Conservation (phyloP, 148 eudicot genomes). For the Spergularia bocconei region DNA sequence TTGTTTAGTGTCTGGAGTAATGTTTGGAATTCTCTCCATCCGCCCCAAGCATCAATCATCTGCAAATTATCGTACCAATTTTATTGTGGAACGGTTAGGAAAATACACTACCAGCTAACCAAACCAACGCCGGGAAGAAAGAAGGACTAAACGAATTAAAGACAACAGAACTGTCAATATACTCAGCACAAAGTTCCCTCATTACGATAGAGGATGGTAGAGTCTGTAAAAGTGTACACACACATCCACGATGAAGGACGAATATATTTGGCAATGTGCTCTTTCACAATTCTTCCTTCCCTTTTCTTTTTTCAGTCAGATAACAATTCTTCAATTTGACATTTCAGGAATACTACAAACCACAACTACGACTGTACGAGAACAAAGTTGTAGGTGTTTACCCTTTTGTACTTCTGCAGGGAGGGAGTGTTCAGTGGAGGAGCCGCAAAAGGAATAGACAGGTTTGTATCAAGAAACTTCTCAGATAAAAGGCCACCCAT, state of each 20-base stretch:
- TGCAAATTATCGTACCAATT: conserved; percentile 20
- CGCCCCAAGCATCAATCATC: conserved; percentile 99
- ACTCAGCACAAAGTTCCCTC: too few species aligned
- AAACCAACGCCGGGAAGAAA: too few species aligned
- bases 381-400: conserved; percentile 25
- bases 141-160: too few species aligned
- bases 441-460: conserved; percentile 90
- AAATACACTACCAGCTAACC: too few species aligned
- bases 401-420: conserved; percentile 98
- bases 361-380: background rate
- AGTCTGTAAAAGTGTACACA: too few species aligned
- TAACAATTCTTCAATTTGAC: background rate
- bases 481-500: conserved; percentile 97
- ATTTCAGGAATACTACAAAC: background rate
- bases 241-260: too few species aligned
- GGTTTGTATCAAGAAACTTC: conserved; percentile 88
- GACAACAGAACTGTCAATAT: too few species aligned
- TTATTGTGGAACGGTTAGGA: too few species aligned
- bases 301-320: background rate
- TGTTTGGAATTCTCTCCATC: conserved; percentile 86
- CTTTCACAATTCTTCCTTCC: too few species aligned
- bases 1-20: conserved; percentile 68
- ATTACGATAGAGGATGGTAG: too few species aligned
- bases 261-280: too few species aligned
- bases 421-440: conserved; percentile 95